Percentiles rank a stretch among this genome's conserved stretches.
Conservation (phyloP, 2,329 filamentous ascomycete species). For the Microcera coccophila region DNA sequence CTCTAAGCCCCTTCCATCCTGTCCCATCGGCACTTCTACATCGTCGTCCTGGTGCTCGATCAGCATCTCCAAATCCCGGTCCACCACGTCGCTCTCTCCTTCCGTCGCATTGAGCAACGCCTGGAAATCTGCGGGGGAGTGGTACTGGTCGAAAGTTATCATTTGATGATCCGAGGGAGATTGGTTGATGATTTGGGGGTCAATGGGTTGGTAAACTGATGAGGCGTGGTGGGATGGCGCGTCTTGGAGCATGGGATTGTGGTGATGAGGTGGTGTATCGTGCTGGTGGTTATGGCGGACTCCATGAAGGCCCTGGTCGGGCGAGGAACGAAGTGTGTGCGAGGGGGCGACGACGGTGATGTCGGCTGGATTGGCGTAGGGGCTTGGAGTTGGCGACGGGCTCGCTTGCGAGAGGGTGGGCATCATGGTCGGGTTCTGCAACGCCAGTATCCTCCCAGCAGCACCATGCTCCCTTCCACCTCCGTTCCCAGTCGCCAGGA, state of each 20-base stretch:
- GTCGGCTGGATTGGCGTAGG: conserved; percentile 47
- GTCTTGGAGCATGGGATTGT: conserved; percentile 31
- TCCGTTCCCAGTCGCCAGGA: conserved; percentile 2
- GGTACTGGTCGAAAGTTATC: conserved; percentile 39
- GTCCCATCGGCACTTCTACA: conserved; percentile 15
- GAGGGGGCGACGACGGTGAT: conserved; percentile 43
- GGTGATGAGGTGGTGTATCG: conserved; percentile 16
- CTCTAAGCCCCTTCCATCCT: conserved; percentile 12
- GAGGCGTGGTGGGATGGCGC: conserved; percentile 32
- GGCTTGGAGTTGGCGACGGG: conserved; percentile 29
- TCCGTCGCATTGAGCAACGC: conserved; percentile 49
- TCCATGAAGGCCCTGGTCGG: conserved; percentile 23
- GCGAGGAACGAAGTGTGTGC: conserved; percentile 31
- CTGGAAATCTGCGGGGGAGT: conserved; percentile 49
- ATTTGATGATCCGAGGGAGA: conserved; percentile 32
- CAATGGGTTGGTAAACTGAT: conserved; percentile 52
- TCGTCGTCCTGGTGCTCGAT: conserved; percentile 46
- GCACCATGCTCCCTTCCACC: conserved; percentile 12
- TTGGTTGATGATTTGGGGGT: conserved; percentile 56
- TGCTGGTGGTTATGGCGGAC: conserved; percentile 17
- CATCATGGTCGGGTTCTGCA: conserved; percentile 30
- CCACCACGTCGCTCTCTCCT: conserved; percentile 37
- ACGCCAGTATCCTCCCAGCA: conserved; percentile 23
- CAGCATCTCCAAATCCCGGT: conserved; percentile 51
- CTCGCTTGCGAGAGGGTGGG: conserved; percentile 24